Evolutionary conservation across 805 yeast species (phyloP), one percentile per base, ranked within the genome.

Genomic region (Komagataella mondaviorum): DNA sequence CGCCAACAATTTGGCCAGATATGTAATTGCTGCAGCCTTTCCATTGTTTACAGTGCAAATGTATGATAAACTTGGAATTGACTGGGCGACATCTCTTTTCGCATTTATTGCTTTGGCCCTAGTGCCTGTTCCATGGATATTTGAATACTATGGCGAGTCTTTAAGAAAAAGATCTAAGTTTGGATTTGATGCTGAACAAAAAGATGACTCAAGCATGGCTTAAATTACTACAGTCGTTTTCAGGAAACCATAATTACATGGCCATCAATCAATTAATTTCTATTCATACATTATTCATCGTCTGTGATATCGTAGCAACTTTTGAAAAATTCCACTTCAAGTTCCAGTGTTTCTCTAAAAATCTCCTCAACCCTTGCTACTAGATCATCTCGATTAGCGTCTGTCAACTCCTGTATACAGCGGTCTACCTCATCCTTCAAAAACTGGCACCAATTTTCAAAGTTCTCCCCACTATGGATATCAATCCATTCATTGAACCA

Each of bases 11-110:
- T 71, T 89, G 60, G 65, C 83, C 52, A 77, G 96, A 68, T 88
- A 87, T 62, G 57, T 83, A 36, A 63, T 85, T 55, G 88, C 95
- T 7, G 80, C 88, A 6, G 86, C 81, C 18, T 83, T 89, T 73
- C 96, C 96, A 52, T 71, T 89, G 53, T 88, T 89, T 68, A 85
- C 89, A 1, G 77, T 81, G 18, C 96, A 88, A 67, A 86, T 89
- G 95, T 83, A 84, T 69, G 63, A 74, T 17, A 80, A 73, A 47
- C 70, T 89, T 60, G 80, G 80, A 45, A 77, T 82, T 56, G 85
- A 78, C 58, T 88, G 95, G 95, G 96, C 95, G 8, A 71, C 84
- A 36, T 77, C 88, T 0, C 57, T 83, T 6, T 78, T 84, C 65
- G 82, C 71, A 0, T 80, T 84, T 57, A 75, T 85, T 61, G 74